phyloP scores from a whole-genome alignment of 331 rosid genomes.

The Pyracantha coccinea region DNA sequence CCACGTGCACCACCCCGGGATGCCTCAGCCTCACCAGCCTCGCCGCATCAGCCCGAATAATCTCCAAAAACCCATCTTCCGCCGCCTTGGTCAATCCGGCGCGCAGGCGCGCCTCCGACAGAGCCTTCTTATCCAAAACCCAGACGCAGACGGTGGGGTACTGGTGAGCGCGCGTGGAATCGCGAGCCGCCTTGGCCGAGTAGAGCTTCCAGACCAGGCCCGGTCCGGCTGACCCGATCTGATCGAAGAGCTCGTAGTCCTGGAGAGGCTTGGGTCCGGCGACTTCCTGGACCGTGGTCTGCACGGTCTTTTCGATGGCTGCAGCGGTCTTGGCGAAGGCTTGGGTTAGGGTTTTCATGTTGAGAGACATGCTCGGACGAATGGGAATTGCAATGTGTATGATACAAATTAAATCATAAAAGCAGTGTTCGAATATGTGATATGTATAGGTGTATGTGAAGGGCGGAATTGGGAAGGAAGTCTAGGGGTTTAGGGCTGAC shows the following conservation, averaged over 20 bases:
- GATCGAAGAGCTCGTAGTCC: conserved; percentile 85
- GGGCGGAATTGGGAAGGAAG: neutral
- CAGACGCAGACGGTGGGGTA: conserved; percentile 88
- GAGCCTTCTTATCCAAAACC: conserved; percentile 74
- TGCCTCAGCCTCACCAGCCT: conserved; percentile 82
- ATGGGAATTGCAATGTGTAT: conserved; percentile 1
- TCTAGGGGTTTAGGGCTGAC: conserved; percentile 1
- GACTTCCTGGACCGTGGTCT: conserved; percentile 96
- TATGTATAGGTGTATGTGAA: neutral
- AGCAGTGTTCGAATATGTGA: neutral
- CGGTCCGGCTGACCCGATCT: conserved; percentile 98
- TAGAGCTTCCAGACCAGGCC: conserved; percentile 78
- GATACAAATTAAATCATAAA: neutral
- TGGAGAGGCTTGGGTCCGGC: conserved; percentile 92
- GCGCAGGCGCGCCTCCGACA: conserved; percentile 61
- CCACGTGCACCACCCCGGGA: conserved; percentile 93
- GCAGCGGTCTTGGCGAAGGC: conserved; percentile 96
- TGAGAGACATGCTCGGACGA: conserved; percentile 49
- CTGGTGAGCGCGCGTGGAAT: conserved; percentile 72
- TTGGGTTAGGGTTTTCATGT: conserved; percentile 95
- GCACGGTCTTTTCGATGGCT: conserved; percentile 82
- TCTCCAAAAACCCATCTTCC: conserved; percentile 76
- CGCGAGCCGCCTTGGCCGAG: conserved; percentile 73
- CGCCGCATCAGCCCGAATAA: conserved; percentile 77
- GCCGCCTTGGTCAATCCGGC: conserved; percentile 72